Evolutionary conservation across 371 early-diverging fungal species (phyloP), one percentile per base, ranked within the genome.

Genomic region (Zopfochytrium polystomum): DNA sequence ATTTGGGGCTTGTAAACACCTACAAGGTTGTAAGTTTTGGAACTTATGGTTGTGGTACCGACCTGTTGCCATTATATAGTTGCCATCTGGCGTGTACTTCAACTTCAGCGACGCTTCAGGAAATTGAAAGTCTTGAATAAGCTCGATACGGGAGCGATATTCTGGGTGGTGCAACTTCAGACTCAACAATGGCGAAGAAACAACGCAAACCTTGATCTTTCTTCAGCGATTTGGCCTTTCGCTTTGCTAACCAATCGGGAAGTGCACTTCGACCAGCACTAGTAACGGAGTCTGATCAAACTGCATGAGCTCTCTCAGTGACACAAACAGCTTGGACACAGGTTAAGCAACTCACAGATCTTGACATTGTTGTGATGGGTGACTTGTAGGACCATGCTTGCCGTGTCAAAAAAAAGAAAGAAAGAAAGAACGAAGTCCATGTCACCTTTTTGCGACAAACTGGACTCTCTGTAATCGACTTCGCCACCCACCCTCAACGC

Each of bases 1-100:
- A 99, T 88, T 68, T 94, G 96, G 20, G 99, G 99, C 73, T 98
- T 96, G 75, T 99, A 99, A 4, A 93, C 91, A 47, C 87, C 84
- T 84, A 50, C 6, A 13, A 47, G 23, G 9, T 29, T 20, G 27
- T 0, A 25, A n/a, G n/a, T n/a, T n/a, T n/a, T n/a, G n/a, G n/a
- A n/a, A n/a, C n/a, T n/a, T n/a, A n/a, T n/a, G n/a, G n/a, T n/a
- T n/a, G n/a, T n/a, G n/a, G n/a, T n/a, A n/a, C 51, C 20, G 57
- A 73, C 98, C 99, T 2, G 96, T 93, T 1, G 95, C 95, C 67
- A 98, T 83, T 27, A 90, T 85, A 72, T 81, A 87, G 45, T 91
- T 84, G 43, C 93, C 89, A 75, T 98, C 95, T 9, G 82, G 74
- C 1, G 98, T 93, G 18, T 86, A 78, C 60, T 89, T 88, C 51